Evolutionary conservation across 2,329 filamentous ascomycete genomes (phyloP), one percentile per base, ranked within the genome.

Genomic region (Magnaporthiopsis incrustans): DNA sequence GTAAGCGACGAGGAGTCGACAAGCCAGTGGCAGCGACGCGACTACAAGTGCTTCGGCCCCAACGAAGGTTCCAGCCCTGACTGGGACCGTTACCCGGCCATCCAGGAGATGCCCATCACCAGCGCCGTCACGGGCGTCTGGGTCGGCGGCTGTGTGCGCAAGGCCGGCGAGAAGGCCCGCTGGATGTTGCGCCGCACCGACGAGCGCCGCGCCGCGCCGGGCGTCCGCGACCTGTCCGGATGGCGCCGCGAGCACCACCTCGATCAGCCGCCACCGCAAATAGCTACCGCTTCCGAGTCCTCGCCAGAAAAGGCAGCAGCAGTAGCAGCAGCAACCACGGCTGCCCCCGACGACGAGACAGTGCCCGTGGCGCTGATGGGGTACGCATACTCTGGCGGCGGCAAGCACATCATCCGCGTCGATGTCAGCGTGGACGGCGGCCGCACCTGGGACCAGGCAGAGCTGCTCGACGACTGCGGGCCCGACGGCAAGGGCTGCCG

Each of bases 1-100:
- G 77, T 90, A 1, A 84, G 85, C 56, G 85, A 86, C 64, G 87
- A 90, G 67, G 88, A 90, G 72, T 87, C 85, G 68, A 74, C 80
- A 4, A 86, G 82, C 58, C 82, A 88, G 70, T 88, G 86, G 86
- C 86, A 89, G 70, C 79, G 84, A 27, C 79, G 82, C 25, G 87
- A 90, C 71, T 89, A 90, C 74, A 89, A 89, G 71, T 85, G 82
- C 69, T 89, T 89, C 65, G 85, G 86, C 0, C 86, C 87, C 4
- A 88, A 88, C 69, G 80, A 86, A 71, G 76, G 77, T 15, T 76
- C 76, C 38, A 79, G 80, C 27, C 81, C 85, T 7, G 81, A 88
- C 72, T 89, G 86, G 86, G 83, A 85, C 61, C 77, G 77, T 30
- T 86, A 87, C 10, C 82, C 81, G 14, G 79, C 85, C 2, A 89